A percentile compares a stretch with the other conserved stretches of the same genome.
Evolutionary conservation across 345 rosid genomes (phyloP).

Genomic region (Turritis glabra): DNA sequence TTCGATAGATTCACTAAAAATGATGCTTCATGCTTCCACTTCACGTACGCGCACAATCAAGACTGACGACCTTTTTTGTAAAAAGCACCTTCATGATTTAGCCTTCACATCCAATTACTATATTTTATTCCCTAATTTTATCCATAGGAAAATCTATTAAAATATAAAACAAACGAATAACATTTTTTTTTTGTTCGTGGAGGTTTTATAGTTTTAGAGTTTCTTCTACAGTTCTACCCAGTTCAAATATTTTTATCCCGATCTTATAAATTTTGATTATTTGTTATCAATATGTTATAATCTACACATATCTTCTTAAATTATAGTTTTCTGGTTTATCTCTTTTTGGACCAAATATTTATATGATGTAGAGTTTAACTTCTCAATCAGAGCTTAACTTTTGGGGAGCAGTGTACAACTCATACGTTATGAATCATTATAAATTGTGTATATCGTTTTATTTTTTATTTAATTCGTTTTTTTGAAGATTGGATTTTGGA

Average conservation of each 20-base stretch:
- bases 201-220: no score
- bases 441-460: neutral
- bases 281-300: neutral
- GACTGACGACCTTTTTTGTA: constrained; percentile 24
- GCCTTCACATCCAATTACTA: constrained; percentile 5
- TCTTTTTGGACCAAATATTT: no score
- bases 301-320: neutral
- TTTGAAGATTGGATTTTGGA: neutral
- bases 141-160: no score
- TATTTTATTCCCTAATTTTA: constrained; percentile 25
- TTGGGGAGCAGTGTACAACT: no score
- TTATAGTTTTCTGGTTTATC: neutral
- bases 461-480: neutral
- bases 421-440: no score
- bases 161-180: no score
- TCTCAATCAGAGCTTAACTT: no score
- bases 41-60: constrained; percentile 42
- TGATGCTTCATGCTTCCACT: constrained; percentile 38
- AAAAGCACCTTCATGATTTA: constrained; percentile 24
- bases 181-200: no score
- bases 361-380: no score
- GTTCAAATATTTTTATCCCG: no score
- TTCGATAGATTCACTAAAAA: constrained; percentile 34
- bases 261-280: neutral
- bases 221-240: no score